These are phyloP conservation scores for Aspergillus homomorphus DNA, from an alignment of 495 filamentous ascomycete species.

Conservation along the genomic window DNA sequence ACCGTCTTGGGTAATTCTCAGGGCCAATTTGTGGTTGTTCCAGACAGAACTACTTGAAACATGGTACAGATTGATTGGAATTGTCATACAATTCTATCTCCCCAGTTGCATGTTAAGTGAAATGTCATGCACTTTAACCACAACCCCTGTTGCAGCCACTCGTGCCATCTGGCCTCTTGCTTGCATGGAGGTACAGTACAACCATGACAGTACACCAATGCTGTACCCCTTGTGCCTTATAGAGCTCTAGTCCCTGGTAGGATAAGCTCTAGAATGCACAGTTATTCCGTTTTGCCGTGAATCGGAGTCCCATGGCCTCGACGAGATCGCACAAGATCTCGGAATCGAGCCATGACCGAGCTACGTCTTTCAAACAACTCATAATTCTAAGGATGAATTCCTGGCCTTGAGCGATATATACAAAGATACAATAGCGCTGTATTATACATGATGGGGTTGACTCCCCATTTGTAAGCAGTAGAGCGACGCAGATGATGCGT, in stretches of 20 bases:
- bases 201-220: not conserved
- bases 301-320: not conserved
- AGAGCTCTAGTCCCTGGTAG: not conserved
- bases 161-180: not conserved
- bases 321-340: not conserved
- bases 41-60: too few relatives aligned
- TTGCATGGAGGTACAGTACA: not conserved
- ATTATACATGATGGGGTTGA: not conserved
- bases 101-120: not conserved
- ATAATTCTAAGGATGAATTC: not conserved
- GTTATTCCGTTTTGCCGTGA: not conserved
- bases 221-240: not conserved
- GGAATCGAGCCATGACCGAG: not conserved
- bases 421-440: not conserved
- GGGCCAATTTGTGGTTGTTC: too few relatives aligned
- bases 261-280: not conserved
- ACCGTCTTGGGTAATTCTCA: too few relatives aligned
- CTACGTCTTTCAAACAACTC: not conserved
- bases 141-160: not conserved
- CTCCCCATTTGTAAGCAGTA: not conserved
- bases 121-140: not conserved
- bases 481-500: too few relatives aligned
- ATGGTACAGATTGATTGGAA: not conserved
- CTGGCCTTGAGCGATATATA: not conserved
- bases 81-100: not conserved